phyloP scores from a whole-genome alignment of 2,329 filamentous ascomycete species.

The Neofusicoccum umdonicola region DNA sequence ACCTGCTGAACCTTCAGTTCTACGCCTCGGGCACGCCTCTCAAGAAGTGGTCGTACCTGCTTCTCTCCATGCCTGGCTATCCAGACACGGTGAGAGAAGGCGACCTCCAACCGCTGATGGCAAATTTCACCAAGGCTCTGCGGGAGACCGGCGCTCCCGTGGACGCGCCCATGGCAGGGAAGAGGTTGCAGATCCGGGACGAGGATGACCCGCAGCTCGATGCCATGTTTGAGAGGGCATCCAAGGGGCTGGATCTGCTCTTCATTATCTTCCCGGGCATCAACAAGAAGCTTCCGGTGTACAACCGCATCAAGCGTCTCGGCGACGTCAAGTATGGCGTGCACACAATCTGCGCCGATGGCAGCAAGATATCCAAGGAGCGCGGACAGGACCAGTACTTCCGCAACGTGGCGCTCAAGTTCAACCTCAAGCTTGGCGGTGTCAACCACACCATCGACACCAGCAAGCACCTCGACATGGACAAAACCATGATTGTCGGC shows the following conservation, averaged over 20 bases:
- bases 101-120: neutral
- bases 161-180: conserved; percentile 65
- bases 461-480: conserved; percentile 52
- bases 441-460: conserved; percentile 62
- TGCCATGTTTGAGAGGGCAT: conserved; percentile 62
- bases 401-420: conserved; percentile 57
- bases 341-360: conserved; percentile 26
- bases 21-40: neutral
- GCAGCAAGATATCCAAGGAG: conserved; percentile 36
- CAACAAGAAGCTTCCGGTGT: conserved; percentile 26
- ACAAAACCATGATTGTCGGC: conserved; percentile 80
- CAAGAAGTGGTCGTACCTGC: conserved; percentile 9
- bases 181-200: conserved; percentile 47
- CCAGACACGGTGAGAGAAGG: neutral
- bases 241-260: conserved; percentile 48
- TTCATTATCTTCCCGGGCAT: conserved; percentile 30
- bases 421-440: conserved; percentile 38
- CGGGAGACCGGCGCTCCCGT: conserved; percentile 68
- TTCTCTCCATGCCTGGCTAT: neutral
- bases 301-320: conserved; percentile 28
- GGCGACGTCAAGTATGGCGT: conserved; percentile 24
- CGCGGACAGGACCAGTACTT: conserved; percentile 35
- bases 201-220: conserved; percentile 35
- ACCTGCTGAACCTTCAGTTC: conserved; percentile 48
- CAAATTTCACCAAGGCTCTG: conserved; percentile 59